These are phyloP conservation scores for Plasmodium reichenowi DNA, from an alignment of 169 alveolate species.

Conservation along the genomic window DNA sequence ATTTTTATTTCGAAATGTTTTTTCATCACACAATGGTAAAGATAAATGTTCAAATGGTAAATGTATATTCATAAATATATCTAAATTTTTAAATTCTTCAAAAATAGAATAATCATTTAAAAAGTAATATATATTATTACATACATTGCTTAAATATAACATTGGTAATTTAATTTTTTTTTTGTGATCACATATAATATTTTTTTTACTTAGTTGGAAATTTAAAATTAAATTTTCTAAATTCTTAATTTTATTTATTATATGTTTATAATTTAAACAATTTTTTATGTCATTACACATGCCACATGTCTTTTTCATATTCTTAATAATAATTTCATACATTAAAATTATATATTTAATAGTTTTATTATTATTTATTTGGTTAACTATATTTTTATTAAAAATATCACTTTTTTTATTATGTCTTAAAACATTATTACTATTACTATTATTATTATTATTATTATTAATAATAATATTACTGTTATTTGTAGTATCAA, in stretches of 20 bases:
- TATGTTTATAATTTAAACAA: constrained; percentile 71
- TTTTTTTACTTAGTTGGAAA: constrained; percentile 1
- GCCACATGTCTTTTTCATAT: constrained; percentile 49
- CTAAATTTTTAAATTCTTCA: constrained; percentile 45
- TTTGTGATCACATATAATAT: constrained; percentile 17
- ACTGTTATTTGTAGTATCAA: neutral
- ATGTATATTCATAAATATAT: constrained; percentile 71
- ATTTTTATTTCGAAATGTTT: constrained; percentile 43
- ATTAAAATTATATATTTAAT: constrained; percentile 11
- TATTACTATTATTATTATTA: neutral
- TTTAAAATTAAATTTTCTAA: constrained; percentile 27
- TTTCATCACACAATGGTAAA: constrained; percentile 68
- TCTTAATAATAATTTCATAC: constrained; percentile 13
- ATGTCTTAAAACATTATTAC: constrained; percentile 8
- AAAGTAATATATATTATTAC: constrained; percentile 68
- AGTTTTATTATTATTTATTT: constrained; percentile 17
- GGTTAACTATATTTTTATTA: constrained; percentile 1
- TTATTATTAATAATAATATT: neutral
- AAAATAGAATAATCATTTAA: constrained; percentile 54
- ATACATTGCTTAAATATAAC: constrained; percentile 21
- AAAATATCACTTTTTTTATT: no score
- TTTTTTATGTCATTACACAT: constrained; percentile 28
- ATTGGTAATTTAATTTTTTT: constrained; percentile 22
- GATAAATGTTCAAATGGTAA: constrained; percentile 72
- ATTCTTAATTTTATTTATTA: constrained; percentile 23